These are phyloP conservation scores for Calonectria hongkongensis DNA, from an alignment of 2,329 filamentous ascomycete genomes.

Conservation along the genomic window DNA sequence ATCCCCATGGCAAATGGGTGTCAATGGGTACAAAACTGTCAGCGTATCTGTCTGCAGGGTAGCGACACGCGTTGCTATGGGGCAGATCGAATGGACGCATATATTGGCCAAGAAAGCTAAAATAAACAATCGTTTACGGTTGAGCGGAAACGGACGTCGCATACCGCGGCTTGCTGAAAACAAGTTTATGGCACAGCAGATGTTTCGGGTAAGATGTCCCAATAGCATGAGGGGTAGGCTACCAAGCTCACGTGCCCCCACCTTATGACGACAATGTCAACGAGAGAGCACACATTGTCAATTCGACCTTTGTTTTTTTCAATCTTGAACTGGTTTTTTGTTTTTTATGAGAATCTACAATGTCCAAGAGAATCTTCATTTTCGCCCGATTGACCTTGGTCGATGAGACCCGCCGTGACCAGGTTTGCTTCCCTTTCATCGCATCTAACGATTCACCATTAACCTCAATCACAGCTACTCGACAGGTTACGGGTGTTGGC, in stretches of 20 bases:
- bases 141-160: too few relatives aligned
- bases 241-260: not conserved
- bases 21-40: too few relatives aligned
- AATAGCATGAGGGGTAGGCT: not conserved
- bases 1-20: not conserved
- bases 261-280: not conserved
- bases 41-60: not conserved
- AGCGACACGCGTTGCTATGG: not conserved
- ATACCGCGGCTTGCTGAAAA: not conserved
- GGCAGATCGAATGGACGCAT: not conserved
- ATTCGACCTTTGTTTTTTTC: not conserved
- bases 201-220: slow-evolving; percentile 14
- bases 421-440: slow-evolving; percentile 11
- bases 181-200: not conserved
- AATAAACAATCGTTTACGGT: too few relatives aligned
- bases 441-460: not conserved
- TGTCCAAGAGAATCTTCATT: slow-evolving; percentile 31
- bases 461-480: slow-evolving; percentile 26
- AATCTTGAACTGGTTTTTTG: not conserved
- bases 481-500: slow-evolving; percentile 25
- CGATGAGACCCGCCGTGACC: slow-evolving; percentile 22
- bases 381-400: slow-evolving; percentile 35
- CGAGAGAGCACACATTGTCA: not conserved
- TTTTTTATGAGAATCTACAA: not conserved
- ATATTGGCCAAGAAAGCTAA: not conserved